Evolutionary conservation across 106 monocot genomes (phyloP), one percentile per base, ranked within the genome.

Genomic region (Acorus gramineus): DNA sequence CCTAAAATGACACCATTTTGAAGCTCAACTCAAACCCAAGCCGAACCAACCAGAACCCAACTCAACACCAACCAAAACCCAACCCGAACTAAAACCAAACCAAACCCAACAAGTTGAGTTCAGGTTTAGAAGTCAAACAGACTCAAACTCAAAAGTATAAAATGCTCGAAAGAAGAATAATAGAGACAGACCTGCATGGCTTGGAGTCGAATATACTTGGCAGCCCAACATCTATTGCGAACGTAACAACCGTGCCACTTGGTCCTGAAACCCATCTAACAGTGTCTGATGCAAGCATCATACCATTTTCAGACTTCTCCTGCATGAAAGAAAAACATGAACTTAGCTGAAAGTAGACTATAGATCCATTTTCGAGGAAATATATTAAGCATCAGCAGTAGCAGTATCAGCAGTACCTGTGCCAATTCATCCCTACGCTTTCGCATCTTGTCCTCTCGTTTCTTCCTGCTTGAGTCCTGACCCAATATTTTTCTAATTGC

Each of bases 401-500:
- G 56, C 53, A 69, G 5, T 12, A 51, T 56, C 14, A 47, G 6
- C 28, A 28, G 11, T 59, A 77, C 83, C 83, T 80, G 78, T 71
- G 82, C 90, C 74, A 74, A 72, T 54, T 87, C 90, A 13, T 92
- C 87, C 2, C 73, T 78, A 56, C 80, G 82, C 61, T 87, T 92
- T 43, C 72, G 85, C 55, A 81, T 55, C 76, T 85, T 89, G 13
- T 93, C 88, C 74, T 93, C 88, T 2, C 77, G 77, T 63, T 84
- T 86, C 68, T 86, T 95, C 71, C 81, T 86, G 61, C 76, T 84
- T 50, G 86, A 84, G 67, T 95, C 94, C 44, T 84, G 79, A 49
- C 94, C 94, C 57, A 86, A 61, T 62, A 95, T 90, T 73, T 90
- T 96, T 65, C 95, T 96, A 69, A 96, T 90, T 69, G 90, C 87